Evolutionary conservation across 2,329 filamentous ascomycete species (phyloP), one percentile per base, ranked within the genome.

Genomic region (Coniochaeta sp.): DNA sequence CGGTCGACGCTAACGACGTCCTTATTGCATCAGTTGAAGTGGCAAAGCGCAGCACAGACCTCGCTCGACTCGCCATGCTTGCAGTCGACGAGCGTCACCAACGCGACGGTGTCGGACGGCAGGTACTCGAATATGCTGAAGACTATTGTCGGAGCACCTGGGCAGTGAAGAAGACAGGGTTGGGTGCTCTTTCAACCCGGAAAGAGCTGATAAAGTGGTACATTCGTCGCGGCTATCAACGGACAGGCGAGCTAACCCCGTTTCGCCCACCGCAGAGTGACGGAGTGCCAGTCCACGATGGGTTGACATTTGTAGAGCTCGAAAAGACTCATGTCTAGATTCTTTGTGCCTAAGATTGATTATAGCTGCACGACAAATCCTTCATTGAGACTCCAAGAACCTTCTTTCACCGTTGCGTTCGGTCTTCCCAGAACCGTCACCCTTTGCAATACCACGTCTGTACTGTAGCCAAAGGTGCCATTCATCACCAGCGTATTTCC

Each of bases 391-490:
- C 33, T 57, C 54, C 31, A 57, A 24, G 54, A 38, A 12, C 54
- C 54, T 38, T 57, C 54, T 31, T 57, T 57, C 9, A 57, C 54
- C 28, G 33, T 57, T 22, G 54, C 31, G 16, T 57, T 36, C 14
- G 7, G 9, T n/a, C 33, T n/a, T 12, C 60, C 59, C 7, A 66
- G 61, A 26, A 67, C 55, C 17, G 61, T 58, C 3, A 67, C 57
- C 24, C 57, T 63, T 60, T 65, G 62, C 11, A 68, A 58, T n/a
- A 61, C 36, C 7, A 64, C 58, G 9, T 59, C 58, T 0, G 61
- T 60, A 16, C 33, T 38, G 52, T 60, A 67, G 26, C 63, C 66
- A 58, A 66, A 67, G 1, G 34, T 64, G 0, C 66, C 66, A 1
- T 24, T 58, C 6, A 58, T 58, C 26, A 54, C 47, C 8, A 68